Evolutionary conservation across 306 rosid species (phyloP).

Genomic region (Sesbania bispinosa): DNA sequence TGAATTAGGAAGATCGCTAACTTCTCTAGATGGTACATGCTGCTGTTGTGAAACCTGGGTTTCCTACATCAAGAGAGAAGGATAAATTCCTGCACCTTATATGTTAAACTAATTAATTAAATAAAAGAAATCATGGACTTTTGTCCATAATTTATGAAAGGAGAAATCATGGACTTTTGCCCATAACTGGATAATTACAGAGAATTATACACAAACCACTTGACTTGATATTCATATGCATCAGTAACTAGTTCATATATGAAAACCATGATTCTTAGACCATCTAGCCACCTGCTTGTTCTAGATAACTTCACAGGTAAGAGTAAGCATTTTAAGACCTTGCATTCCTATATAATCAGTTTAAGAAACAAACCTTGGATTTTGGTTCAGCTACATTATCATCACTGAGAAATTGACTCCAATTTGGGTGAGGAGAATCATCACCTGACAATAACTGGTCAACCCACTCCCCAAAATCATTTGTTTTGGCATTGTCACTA

Average conservation of each 20-base stretch:
- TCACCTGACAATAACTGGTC: conserved; percentile 62
- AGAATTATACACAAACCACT: background rate
- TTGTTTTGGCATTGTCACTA: conserved; percentile 42
- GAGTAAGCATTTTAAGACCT: conserved; percentile 6
- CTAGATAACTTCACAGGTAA: conserved; percentile 6
- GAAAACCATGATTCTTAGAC: conserved; percentile 18
- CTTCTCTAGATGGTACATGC: conserved; percentile 47
- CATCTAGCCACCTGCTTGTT: conserved; percentile 11
- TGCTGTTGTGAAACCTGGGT: conserved; percentile 34
- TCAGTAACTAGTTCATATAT: conserved; percentile 1
- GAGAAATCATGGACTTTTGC: conserved; percentile 2
- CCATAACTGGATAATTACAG: background rate
- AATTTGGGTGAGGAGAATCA: conserved; percentile 52
- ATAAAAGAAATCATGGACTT: conserved; percentile 2
- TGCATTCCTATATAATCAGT: conserved; percentile 22
- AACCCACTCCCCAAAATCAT: conserved; percentile 69
- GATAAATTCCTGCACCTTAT: conserved; percentile 27
- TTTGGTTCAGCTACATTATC: conserved; percentile 42
- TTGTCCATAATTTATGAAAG: no score
- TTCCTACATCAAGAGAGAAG: conserved; percentile 44
- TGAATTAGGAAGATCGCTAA: conserved; percentile 39
- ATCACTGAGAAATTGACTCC: conserved; percentile 62
- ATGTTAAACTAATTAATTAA: background rate
- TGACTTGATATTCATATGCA: conserved; percentile 20
- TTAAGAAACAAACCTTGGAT: conserved; percentile 49